Percentiles rank a stretch among this genome's conserved stretches.
phyloP scores from a whole-genome alignment of 257 asterid species.

The Solanum sparsipilum region DNA sequence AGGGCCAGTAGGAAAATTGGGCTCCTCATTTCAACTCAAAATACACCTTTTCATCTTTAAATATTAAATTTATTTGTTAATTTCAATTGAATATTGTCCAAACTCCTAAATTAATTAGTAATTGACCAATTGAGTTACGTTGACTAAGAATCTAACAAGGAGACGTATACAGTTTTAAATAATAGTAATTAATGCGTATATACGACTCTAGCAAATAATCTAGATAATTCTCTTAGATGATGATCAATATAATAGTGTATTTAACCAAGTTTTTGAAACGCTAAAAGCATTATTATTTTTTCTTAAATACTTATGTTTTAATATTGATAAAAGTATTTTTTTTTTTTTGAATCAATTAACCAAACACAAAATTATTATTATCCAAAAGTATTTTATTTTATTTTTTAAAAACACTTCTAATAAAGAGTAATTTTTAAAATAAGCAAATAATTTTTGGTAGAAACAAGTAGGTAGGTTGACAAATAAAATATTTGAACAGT shows the following conservation, averaged over 20 bases:
- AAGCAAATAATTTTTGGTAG: not conserved
- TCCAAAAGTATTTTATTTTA: not conserved
- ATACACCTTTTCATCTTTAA: not conserved
- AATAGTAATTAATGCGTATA: not conserved
- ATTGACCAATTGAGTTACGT: not conserved
- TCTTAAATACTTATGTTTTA: too few species aligned
- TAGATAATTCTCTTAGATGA: not conserved
- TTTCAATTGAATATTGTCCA: not conserved
- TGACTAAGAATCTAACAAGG: not conserved
- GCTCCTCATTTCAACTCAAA: not conserved
- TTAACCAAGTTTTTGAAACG: not conserved
- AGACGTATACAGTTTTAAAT: not conserved
- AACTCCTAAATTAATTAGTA: not conserved
- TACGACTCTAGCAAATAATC: not conserved
- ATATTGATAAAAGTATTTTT: not conserved
- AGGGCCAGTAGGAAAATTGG: not conserved
- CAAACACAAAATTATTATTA: not conserved
- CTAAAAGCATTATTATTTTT: not conserved
- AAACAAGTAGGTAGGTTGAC: not conserved
- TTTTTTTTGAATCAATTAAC: not conserved
- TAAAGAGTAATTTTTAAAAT: not conserved
- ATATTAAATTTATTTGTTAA: not conserved
- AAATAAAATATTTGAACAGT: not conserved
- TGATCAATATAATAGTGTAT: not conserved
- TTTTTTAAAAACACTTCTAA: not conserved